A percentile compares a stretch with the other conserved stretches of the same genome.
phyloP scores from a whole-genome alignment of 1,284 basidiomycete genomes.

The Volvariella surrecta region DNA sequence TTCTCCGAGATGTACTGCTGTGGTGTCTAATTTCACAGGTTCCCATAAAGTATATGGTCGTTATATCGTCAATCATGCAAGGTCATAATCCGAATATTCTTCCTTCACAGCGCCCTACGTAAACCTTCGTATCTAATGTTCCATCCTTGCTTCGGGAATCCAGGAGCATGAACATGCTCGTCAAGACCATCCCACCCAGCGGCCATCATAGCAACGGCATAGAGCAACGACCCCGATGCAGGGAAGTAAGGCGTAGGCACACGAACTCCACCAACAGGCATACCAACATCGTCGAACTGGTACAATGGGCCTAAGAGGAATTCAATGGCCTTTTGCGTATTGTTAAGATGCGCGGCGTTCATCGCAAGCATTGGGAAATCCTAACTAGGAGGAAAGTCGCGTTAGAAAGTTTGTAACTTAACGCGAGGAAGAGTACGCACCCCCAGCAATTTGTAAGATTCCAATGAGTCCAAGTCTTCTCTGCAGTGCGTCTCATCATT shows the following conservation, averaged over 20 bases:
- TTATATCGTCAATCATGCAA: no score
- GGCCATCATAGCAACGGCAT: conserved; percentile 50
- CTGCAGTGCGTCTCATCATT: conserved; percentile 39
- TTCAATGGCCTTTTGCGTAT: conserved; percentile 39
- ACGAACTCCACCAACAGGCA: conserved; percentile 49
- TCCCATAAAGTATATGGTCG: no score
- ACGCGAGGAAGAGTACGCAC: conserved; percentile 20
- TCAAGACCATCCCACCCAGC: conserved; percentile 44
- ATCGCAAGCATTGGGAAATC: conserved; percentile 58
- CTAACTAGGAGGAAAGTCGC: conserved; percentile 32
- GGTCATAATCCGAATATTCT: conserved; percentile 9
- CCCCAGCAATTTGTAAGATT: conserved; percentile 50
- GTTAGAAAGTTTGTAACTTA: not conserved
- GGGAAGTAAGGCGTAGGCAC: conserved; percentile 58
- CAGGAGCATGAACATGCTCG: conserved; percentile 25
- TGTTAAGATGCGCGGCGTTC: conserved; percentile 46
- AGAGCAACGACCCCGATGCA: conserved; percentile 42
- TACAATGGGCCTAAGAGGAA: conserved; percentile 49
- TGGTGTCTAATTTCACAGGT: no score
- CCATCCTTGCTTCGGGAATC: conserved; percentile 37
- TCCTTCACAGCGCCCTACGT: conserved; percentile 28
- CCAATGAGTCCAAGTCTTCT: conserved; percentile 48
- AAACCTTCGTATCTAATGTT: conserved; percentile 34
- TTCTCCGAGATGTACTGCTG: no score
- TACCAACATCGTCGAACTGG: conserved; percentile 50